These are phyloP conservation scores for Xylaria polymorpha DNA, from an alignment of 2,329 filamentous ascomycete species.

Conservation along the genomic window DNA sequence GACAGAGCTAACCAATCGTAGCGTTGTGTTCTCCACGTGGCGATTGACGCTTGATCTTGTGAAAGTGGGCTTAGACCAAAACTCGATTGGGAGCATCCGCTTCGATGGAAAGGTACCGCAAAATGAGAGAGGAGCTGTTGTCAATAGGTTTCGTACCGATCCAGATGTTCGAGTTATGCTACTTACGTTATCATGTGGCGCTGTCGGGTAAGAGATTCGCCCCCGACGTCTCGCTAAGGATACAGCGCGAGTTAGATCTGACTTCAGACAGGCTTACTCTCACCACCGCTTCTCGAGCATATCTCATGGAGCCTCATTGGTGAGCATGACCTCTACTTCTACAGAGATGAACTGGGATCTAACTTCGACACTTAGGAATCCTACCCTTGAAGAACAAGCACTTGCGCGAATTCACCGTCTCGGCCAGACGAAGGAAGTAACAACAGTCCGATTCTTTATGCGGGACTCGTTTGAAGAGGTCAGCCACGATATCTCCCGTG, in stretches of 20 bases:
- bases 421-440: conserved; percentile 52
- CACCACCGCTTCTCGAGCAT: conserved; percentile 59
- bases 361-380: conserved; percentile 52
- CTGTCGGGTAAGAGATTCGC: conserved; percentile 56
- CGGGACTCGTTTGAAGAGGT: conserved; percentile 55
- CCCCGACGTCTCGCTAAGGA: no score
- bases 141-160: conserved; percentile 56
- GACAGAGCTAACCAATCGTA: conserved; percentile 40
- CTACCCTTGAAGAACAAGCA: conserved; percentile 58
- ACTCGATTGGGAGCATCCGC: conserved; percentile 52
- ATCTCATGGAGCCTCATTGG: conserved; percentile 63
- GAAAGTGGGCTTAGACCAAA: conserved; percentile 53
- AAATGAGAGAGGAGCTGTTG: conserved; percentile 54
- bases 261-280: conserved; percentile 42
- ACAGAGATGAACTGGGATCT: background rate
- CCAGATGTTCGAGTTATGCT: conserved; percentile 56
- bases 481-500: no score
- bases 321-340: conserved; percentile 34
- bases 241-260: no score
- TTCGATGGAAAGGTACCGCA: conserved; percentile 61
- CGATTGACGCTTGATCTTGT: conserved; percentile 60
- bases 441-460: conserved; percentile 54
- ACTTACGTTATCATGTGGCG: conserved; percentile 62
- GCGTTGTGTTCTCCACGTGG: conserved; percentile 66
- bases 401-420: conserved; percentile 54